Evolutionary conservation across 2,329 filamentous ascomycete genomes (phyloP), one percentile per base, ranked within the genome.

Genomic region (Pseudocercospora fuligena): DNA sequence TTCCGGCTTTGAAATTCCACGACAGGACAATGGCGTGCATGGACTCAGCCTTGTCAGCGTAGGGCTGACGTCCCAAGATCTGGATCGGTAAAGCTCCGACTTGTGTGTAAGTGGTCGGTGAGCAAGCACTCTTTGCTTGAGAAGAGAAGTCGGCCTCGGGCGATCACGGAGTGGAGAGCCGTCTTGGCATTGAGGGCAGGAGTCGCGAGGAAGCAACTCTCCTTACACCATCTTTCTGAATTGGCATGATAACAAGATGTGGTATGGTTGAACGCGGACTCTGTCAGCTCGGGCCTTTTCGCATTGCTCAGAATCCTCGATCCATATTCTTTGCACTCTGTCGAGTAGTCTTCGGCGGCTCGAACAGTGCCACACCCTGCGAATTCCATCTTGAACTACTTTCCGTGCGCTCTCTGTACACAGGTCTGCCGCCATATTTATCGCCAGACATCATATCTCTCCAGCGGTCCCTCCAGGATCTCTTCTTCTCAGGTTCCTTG

Each of bases 401-500:
- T 14, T 54, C 51, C 25, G 5, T 12, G 25, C 51, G 23, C 14
- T 53, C 49, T 53, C 49, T 27, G 25, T 27, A 23, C 1, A 53
- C 49, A 53, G 19, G 6, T 16, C 19, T 29, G 51, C 51, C 51
- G 7, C 51, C 51, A n/a, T 54, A 14, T 6, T 54, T 54, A 25
- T n/a, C 23, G 8, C 25, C 25, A 12, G 21, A 27, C 51, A 54
- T 54, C 23, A 29, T 54, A 31, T 27, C 51, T n/a, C 51, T 16
- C 51, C 21, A 54, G 14, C 25, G 51, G 5, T 29, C 51, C 6
- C 11, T 27, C 23, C 51, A 54, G 14, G 51, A n/a, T 27, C 51
- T 54, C 25, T 25, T 25, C 25, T 19, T 54, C 23, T 54, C 51
- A 27, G 25, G 25, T 29, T 54, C 51, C 25, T 54, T 16, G 81